Evolutionary conservation across 345 rosid species (phyloP), one percentile per base, ranked within the genome.

Genomic region (Jatropha curcas): DNA sequence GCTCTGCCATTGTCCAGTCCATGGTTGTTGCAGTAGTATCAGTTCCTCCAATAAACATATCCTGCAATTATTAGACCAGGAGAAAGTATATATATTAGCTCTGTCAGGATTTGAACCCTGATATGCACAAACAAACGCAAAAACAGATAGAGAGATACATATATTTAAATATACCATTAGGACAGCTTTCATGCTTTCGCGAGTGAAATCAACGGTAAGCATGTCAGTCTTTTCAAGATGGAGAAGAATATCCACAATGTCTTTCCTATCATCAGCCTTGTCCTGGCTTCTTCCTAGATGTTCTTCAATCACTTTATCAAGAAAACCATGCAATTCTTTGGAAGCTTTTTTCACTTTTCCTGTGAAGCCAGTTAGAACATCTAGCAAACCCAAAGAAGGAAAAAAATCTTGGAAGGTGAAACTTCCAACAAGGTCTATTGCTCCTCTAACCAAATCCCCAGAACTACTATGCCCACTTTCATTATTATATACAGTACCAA

Each of bases 1-100:
- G 62, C n/a, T 77, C 76, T 17, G 80, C 80, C 73, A 77, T 72
- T 12, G 71, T 25, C 81, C 81, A 78, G 16, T 78, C 81, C 74
- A 78, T 67, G 16, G 70, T 33, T 22, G 81, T 41, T 14, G 77
- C 73, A 1, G 66, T 61, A 1, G 70, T 67, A 37, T 78, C 81
- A 0, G 65, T 62, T 56, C 74, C 81, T 12, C 35, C 81, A 11
- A 73, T 9, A 61, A 77, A 71, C 76, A 77, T 71, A 45, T 72
- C 76, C 80, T 77, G 76, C 12, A 71, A 5, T 33, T 5, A 1
- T 25, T 46, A 3, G n/a, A n/a, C n/a, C n/a, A n/a, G n/a, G n/a
- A n/a, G n/a, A n/a, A n/a, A n/a, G n/a, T n/a, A n/a, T n/a, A n/a
- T n/a, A n/a, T n/a, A n/a, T n/a, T n/a, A n/a, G n/a, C n/a, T n/a